Evolutionary conservation across 116 monocot species (phyloP).

Genomic region (Dioscorea cayenensis): DNA sequence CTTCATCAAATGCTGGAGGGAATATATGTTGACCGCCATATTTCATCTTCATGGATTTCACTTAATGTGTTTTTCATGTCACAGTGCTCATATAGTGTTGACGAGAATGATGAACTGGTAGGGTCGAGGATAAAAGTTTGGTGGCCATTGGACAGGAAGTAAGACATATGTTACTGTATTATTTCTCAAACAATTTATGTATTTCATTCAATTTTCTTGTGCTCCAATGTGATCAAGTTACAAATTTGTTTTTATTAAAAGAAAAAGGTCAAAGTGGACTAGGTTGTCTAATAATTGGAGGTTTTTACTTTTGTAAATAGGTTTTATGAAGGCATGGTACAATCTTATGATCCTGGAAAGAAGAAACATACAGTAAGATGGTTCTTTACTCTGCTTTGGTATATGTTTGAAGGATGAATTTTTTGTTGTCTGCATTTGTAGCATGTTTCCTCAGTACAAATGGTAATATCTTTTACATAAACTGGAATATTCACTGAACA

Average conservation of each 20-base stretch:
- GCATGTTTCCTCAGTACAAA: not conserved
- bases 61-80: constrained; percentile 6
- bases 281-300: not conserved
- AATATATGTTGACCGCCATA: not conserved
- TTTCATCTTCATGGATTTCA: not conserved
- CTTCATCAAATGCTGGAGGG: not conserved
- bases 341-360: constrained; percentile 67
- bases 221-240: too few relatives aligned
- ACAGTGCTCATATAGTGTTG: constrained; percentile 52
- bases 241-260: too few relatives aligned
- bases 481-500: not conserved
- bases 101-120: constrained; percentile 31
- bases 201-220: too few relatives aligned
- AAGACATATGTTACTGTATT: constrained; percentile 9
- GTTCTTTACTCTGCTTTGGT: not conserved
- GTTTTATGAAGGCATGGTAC: constrained; percentile 79
- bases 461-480: not conserved
- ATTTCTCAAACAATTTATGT: not conserved
- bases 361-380: constrained; percentile 69
- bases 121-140: constrained; percentile 91
- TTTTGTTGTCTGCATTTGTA: not conserved
- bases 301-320: constrained; percentile 20
- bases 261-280: too few relatives aligned
- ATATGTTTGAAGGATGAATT: not conserved
- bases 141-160: constrained; percentile 96